A percentile compares a stretch with the other conserved stretches of the same genome.
These are phyloP conservation scores for Cylindrodendrum hubeiense DNA, from an alignment of 2,329 filamentous ascomycete genomes.

Conservation along the genomic window DNA sequence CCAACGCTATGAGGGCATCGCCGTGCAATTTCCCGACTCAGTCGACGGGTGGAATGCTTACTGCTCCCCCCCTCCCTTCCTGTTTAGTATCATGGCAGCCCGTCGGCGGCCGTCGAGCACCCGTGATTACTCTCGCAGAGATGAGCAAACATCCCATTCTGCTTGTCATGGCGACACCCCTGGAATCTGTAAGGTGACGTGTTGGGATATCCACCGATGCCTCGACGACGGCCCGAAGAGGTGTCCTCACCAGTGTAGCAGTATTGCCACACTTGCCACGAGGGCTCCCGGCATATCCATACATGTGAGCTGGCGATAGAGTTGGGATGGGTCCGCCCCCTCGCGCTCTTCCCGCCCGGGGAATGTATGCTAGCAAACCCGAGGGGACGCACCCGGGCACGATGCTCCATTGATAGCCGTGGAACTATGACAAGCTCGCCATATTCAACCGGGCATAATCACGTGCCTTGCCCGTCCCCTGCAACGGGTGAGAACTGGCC, in stretches of 20 bases:
- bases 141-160: neutral
- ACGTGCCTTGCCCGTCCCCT: neutral
- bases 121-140: neutral
- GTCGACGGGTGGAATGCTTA: neutral
- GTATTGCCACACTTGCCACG: neutral
- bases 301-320: conserved; percentile 1
- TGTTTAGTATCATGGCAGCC: neutral
- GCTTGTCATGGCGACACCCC: conserved; percentile 11
- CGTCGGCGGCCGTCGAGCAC: neutral
- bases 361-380: neutral
- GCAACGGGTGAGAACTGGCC: neutral
- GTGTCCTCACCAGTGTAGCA: neutral
- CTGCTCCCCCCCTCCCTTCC: neutral
- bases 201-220: conserved; percentile 13
- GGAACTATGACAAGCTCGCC: neutral
- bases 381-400: neutral
- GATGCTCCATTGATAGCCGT: neutral
- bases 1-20: neutral
- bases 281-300: neutral
- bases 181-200: conserved; percentile 21
- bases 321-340: conserved; percentile 4
- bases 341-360: neutral
- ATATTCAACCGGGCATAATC: neutral
- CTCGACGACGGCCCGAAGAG: conserved; percentile 3
- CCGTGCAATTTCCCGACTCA: conserved; percentile 2